A percentile compares a stretch with the other conserved stretches of the same genome.
Evolutionary conservation across 257 asterid genomes (phyloP).

Genomic region (Solanum pennellii): DNA sequence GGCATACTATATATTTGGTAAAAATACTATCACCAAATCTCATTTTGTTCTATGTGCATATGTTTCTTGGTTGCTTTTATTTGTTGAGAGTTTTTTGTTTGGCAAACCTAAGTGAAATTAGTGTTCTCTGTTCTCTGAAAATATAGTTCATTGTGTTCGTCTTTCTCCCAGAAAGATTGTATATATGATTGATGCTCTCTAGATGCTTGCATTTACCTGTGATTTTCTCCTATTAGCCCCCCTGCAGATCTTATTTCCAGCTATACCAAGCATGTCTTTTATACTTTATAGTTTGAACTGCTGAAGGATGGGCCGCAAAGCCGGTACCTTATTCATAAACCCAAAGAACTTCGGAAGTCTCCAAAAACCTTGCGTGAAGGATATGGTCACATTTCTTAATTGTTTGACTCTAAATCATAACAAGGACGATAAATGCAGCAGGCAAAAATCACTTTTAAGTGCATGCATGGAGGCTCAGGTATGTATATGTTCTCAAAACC

Average conservation of each 20-base stretch:
- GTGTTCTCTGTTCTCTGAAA: not conserved
- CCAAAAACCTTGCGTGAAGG: slow-evolving; percentile 86
- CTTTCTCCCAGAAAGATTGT: not conserved
- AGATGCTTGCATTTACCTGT: not conserved
- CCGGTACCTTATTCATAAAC: slow-evolving; percentile 45
- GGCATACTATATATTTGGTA: not conserved
- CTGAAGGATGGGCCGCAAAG: slow-evolving; percentile 74
- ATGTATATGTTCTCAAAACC: slow-evolving; percentile 13
- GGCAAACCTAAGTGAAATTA: not conserved
- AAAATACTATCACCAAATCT: not conserved
- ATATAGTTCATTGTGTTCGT: not conserved
- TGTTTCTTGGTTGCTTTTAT: not conserved
- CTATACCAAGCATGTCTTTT: not conserved
- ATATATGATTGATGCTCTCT: not conserved
- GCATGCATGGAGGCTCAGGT: slow-evolving; percentile 89
- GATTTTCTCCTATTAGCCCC: not conserved
- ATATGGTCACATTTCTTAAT: slow-evolving; percentile 64
- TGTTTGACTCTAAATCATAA: slow-evolving; percentile 72
- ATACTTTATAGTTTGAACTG: not conserved
- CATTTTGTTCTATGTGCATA: not conserved
- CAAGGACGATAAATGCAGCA: slow-evolving; percentile 49
- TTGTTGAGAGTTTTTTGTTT: not conserved
- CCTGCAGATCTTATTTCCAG: not conserved
- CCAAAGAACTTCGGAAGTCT: slow-evolving; percentile 71
- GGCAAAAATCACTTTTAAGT: slow-evolving; percentile 56